A percentile compares a stretch with the other conserved stretches of the same genome.
These are phyloP conservation scores for Solanum chmielewskii DNA, from an alignment of 257 asterid genomes.

Conservation along the genomic window DNA sequence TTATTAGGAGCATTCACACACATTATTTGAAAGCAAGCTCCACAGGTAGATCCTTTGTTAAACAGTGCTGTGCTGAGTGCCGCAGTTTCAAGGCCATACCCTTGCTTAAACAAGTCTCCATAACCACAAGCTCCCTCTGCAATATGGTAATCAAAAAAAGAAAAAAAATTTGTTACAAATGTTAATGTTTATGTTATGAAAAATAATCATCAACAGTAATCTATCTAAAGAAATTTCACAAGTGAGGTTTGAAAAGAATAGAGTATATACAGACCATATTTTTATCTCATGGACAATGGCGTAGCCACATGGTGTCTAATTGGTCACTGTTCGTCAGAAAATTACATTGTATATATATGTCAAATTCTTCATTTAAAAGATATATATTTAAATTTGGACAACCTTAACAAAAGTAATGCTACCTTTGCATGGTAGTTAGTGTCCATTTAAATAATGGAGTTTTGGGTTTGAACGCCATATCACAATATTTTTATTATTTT, in stretches of 20 bases:
- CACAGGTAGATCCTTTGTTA: conserved; percentile 19
- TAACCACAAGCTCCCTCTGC: conserved; percentile 44
- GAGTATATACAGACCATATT: background rate
- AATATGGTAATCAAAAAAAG: background rate
- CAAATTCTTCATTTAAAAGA: background rate
- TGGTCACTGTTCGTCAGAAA: background rate
- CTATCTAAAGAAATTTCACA: background rate
- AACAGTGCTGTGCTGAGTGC: conserved; percentile 34
- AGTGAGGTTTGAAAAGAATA: background rate
- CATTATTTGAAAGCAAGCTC: conserved; percentile 33
- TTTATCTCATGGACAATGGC: too few relatives aligned
- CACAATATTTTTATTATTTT: too few relatives aligned
- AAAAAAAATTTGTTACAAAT: background rate
- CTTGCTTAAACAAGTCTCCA: conserved; percentile 7
- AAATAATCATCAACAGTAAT: background rate
- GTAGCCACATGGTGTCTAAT: too few relatives aligned
- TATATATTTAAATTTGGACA: background rate
- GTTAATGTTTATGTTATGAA: background rate
- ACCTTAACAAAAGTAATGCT: background rate
- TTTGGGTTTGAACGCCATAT: too few relatives aligned
- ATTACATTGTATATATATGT: background rate
- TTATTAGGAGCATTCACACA: conserved; percentile 5
- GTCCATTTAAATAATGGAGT: background rate
- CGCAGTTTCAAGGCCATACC: conserved; percentile 20
- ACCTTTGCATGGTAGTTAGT: accelerated